phyloP scores from a whole-genome alignment of 305 asterid species.

The Solanum hybrid region DNA sequence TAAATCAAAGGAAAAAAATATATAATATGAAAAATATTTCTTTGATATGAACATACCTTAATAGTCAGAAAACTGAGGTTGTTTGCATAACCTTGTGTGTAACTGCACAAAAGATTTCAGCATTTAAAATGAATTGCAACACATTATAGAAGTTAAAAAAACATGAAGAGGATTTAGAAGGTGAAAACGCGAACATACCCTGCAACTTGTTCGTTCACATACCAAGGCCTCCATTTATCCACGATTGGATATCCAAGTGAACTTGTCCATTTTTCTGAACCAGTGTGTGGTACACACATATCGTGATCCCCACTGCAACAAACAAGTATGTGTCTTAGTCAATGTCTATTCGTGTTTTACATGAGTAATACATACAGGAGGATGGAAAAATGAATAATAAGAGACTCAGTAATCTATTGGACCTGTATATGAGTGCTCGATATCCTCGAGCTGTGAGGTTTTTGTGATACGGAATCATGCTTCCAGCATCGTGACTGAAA shows the following conservation, averaged over 20 bases:
- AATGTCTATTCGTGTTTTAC: not conserved
- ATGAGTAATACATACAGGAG: not conserved
- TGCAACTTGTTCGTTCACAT: constrained; percentile 53
- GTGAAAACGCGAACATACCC: constrained; percentile 40
- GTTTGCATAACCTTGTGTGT: constrained; percentile 58
- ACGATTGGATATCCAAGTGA: constrained; percentile 65
- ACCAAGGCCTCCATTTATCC: constrained; percentile 81
- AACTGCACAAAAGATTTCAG: constrained; percentile 34
- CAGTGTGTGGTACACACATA: constrained; percentile 84
- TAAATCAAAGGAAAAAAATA: not conserved
- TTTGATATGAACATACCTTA: constrained; percentile 40
- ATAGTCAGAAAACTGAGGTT: constrained; percentile 76
- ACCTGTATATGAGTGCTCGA: constrained; percentile 84
- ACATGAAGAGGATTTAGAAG: not conserved
- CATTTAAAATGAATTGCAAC: not conserved
- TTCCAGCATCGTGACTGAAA: constrained; percentile 66
- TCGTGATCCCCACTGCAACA: constrained; percentile 79
- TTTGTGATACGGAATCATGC: constrained; percentile 87
- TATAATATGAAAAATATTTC: not conserved
- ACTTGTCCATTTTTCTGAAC: constrained; percentile 74
- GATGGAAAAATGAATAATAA: not conserved
- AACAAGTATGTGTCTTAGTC: not conserved
- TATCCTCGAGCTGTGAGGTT: constrained; percentile 70
- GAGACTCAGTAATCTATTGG: not conserved
- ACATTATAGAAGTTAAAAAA: not conserved